Base-by-base conservation (phyloP, 164 flowering plant species). In the Litsea cubeba region DNA sequence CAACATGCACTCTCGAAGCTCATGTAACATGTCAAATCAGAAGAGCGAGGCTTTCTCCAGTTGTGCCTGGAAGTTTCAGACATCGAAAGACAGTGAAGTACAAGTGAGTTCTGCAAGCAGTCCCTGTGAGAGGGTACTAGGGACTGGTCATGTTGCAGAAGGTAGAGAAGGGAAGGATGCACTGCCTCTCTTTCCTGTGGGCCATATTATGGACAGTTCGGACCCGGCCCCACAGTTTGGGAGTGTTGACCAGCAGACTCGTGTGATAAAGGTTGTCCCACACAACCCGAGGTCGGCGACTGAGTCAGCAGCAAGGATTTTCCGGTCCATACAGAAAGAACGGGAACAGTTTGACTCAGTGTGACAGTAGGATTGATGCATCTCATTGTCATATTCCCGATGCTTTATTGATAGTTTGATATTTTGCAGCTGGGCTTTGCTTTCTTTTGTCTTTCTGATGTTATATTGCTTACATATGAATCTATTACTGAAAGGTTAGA, bases 241-340 rank as follows among this genome's bases (percentile, higher is more conserved):
- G 12, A 79, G 60, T 30, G 50, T 75, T 3, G 83, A 82, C 28
- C 87, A 68, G 69, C 86, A 83, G 64, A 71, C 84, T 0, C 84
- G 82, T 26, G 97, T 85, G 32, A 95, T 95, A 71, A 90, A 76
- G 80, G 98, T 92, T 72, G 93, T 91, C 51, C 98, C 97, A 20
- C 96, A 85, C 73, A 91, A 88, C 77, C 85, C 85, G 5, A 82
- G 84, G 78, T 81, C 86, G 57, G 96, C 97, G 12, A 81, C 88
- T 35, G 97, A 90, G 77, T 88, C 96, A 23, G 98, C 91, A 24
- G 93, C 93, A 8, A 82, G 96, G 68, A 92, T 94, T 62, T 91
- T 94, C 76, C 84, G 32, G 76, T 92, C 89, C 10, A 94, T 94
- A 81, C 93, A 94, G 75, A 85, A 88, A 81, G 97, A 86, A 62